phyloP scores from a whole-genome alignment of 1,284 basidiomycete species.

The Flammula alnicola region DNA sequence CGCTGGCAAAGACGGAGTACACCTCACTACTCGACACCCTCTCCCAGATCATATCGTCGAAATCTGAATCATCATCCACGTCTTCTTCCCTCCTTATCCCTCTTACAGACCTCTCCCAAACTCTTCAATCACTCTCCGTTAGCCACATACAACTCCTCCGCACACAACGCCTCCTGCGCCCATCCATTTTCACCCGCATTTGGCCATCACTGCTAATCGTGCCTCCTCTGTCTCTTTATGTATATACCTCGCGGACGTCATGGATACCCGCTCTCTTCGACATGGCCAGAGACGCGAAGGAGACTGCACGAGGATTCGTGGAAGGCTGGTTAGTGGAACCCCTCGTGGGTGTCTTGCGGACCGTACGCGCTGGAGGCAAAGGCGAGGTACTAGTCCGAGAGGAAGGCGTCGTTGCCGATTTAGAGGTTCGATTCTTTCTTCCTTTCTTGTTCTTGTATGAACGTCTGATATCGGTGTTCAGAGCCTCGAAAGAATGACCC shows the following conservation, averaged over 20 bases:
- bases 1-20: no score
- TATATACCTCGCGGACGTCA: constrained; percentile 37
- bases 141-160: constrained; percentile 26
- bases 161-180: constrained; percentile 51
- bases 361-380: constrained; percentile 75
- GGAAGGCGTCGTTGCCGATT: constrained; percentile 80
- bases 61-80: not conserved
- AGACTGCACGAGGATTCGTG: constrained; percentile 80
- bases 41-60: constrained; percentile 6
- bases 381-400: constrained; percentile 75
- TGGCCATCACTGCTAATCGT: constrained; percentile 74
- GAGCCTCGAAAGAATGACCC: constrained; percentile 93
- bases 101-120: constrained; percentile 21
- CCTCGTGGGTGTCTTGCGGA: constrained; percentile 80
- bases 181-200: constrained; percentile 57
- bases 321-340: constrained; percentile 90
- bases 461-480: constrained; percentile 36
- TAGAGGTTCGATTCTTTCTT: constrained; percentile 57
- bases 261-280: constrained; percentile 54
- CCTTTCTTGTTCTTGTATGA: not conserved
- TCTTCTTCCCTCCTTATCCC: constrained; percentile 14
- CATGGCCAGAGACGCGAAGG: constrained; percentile 63
- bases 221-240: constrained; percentile 63
- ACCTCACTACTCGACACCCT: constrained; percentile 20
- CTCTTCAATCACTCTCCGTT: constrained; percentile 18